A percentile compares a stretch with the other conserved stretches of the same genome.
Conservation (phyloP, 257 asterid genomes). For the Solanum gracilifrons region DNA sequence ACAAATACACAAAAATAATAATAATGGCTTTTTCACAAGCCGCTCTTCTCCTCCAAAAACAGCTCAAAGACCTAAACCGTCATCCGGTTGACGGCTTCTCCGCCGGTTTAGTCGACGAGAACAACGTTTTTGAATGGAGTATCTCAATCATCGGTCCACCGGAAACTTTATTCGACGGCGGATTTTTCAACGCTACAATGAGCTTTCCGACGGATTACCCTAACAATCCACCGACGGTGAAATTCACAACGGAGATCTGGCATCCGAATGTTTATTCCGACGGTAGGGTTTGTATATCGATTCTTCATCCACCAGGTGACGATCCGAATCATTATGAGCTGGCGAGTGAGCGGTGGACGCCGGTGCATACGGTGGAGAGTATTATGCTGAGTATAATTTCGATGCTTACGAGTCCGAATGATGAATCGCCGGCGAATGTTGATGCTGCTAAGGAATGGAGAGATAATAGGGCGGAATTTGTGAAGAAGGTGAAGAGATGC, state of each 20-base stretch:
- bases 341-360: constrained; percentile 99
- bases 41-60: constrained; percentile 87
- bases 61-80: constrained; percentile 78
- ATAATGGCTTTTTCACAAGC: constrained; percentile 59
- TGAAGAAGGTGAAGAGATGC: constrained; percentile 85
- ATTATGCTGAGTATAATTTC: constrained; percentile 96
- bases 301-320: constrained; percentile 97
- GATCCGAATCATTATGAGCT: constrained; percentile 96
- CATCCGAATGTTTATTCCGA: constrained; percentile 93
- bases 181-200: constrained; percentile 96
- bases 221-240: constrained; percentile 83
- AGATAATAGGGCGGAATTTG: constrained; percentile 74
- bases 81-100: constrained; percentile 93
- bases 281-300: constrained; percentile 94
- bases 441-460: constrained; percentile 99
- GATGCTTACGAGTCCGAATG: constrained; percentile 96
- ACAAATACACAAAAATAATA: not conserved
- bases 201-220: constrained; percentile 87
- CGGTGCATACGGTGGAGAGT: constrained; percentile 99
- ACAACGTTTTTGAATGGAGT: constrained; percentile 84
- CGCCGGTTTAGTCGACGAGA: constrained; percentile 85
- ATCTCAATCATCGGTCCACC: constrained; percentile 94
- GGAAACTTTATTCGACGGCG: constrained; percentile 88
- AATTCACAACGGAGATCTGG: constrained; percentile 91
- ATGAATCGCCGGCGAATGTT: constrained; percentile 98